Evolutionary conservation across 2,329 filamentous ascomycete genomes (phyloP).

Genomic region (Westerdykella aurantiaca): DNA sequence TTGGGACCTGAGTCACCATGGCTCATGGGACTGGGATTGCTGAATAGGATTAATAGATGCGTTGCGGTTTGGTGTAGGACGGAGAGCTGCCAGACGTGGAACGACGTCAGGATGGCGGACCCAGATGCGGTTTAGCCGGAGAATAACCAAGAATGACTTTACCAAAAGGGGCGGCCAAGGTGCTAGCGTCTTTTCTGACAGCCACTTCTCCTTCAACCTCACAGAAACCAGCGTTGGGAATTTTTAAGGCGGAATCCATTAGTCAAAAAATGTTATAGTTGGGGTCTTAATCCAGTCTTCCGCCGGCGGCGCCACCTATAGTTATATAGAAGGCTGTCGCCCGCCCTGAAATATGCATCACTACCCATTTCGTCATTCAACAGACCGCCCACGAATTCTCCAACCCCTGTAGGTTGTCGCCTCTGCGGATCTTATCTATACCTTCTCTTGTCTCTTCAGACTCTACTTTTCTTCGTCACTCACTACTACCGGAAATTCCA

Average conservation of each 20-base stretch:
- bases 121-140: neutral
- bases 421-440: neutral
- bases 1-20: too few species aligned
- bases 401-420: too few species aligned
- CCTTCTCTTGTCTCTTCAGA: neutral
- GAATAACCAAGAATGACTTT: neutral
- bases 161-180: neutral
- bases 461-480: too few species aligned
- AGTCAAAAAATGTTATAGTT: neutral
- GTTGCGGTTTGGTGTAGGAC: conserved; percentile 7
- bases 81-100: neutral
- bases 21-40: too few species aligned
- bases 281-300: neutral
- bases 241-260: neutral
- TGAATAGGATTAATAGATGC: neutral
- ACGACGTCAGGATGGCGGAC: neutral
- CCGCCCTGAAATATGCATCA: neutral
- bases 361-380: neutral
- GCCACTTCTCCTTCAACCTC: neutral
- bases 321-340: neutral
- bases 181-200: neutral
- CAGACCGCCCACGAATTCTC: neutral
- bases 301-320: neutral
- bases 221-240: neutral
- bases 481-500: too few species aligned